A percentile compares a stretch with the other conserved stretches of the same genome.
Conservation (phyloP, 257 asterid genomes). For the Salvia hispanica region DNA sequence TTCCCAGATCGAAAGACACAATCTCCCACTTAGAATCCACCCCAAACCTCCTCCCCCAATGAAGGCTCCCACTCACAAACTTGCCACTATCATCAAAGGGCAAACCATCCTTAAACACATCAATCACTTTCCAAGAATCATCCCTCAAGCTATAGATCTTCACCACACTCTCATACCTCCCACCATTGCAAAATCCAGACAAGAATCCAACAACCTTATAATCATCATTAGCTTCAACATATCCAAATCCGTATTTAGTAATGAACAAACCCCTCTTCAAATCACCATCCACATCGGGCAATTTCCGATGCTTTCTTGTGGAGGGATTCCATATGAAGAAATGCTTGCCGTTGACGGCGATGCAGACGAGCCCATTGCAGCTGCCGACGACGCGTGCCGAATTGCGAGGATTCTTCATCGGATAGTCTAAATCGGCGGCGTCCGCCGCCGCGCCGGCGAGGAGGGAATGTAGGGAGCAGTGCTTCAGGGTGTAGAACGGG, state of each 20-base stretch:
- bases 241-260: slow-evolving; percentile 46
- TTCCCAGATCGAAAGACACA: slow-evolving; percentile 36
- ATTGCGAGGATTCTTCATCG: slow-evolving; percentile 34
- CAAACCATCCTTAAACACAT: slow-evolving; percentile 32
- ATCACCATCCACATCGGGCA: slow-evolving; percentile 30
- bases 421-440: slow-evolving; percentile 33
- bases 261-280: slow-evolving; percentile 21
- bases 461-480: slow-evolving; percentile 21
- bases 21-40: slow-evolving; percentile 33
- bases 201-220: slow-evolving; percentile 42
- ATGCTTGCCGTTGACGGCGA: slow-evolving; percentile 33
- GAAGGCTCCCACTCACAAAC: slow-evolving; percentile 46
- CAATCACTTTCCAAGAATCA: slow-evolving; percentile 45
- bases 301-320: slow-evolving; percentile 29
- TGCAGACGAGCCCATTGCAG: slow-evolving; percentile 40
- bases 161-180: slow-evolving; percentile 34
- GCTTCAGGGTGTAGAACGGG: slow-evolving; percentile 33
- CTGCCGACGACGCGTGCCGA: slow-evolving; percentile 32
- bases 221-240: slow-evolving; percentile 38
- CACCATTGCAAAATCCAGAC: slow-evolving; percentile 18
- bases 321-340: slow-evolving; percentile 49
- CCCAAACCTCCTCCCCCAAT: slow-evolving; percentile 42
- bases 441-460: neutral
- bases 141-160: slow-evolving; percentile 41
- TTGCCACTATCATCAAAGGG: slow-evolving; percentile 32